phyloP scores from a whole-genome alignment of 352 stramenopile genomes.

The Halophytophthora batemanensis region DNA sequence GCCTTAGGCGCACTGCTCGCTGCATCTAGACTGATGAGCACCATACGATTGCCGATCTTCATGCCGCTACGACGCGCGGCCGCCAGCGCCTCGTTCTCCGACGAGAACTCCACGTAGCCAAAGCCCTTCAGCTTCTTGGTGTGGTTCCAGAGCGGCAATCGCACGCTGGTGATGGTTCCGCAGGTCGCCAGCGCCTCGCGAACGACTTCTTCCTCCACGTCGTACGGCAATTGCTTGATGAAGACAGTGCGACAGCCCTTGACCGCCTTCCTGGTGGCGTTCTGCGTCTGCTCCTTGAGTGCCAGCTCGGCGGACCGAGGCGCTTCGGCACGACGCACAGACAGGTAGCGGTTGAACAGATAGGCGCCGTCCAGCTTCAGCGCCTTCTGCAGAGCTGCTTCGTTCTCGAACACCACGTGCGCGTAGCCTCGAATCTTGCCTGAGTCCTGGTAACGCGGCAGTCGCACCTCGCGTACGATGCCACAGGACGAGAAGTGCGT shows the following conservation, averaged over 20 bases:
- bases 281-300: slow-evolving; percentile 64
- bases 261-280: slow-evolving; percentile 60
- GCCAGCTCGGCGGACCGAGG: slow-evolving; percentile 69
- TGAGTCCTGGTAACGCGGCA: slow-evolving; percentile 93
- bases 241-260: slow-evolving; percentile 92
- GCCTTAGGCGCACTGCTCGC: slow-evolving; percentile 85
- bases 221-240: slow-evolving; percentile 95
- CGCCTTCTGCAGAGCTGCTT: slow-evolving; percentile 65
- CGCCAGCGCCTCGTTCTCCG: slow-evolving; percentile 63
- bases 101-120: slow-evolving; percentile 91
- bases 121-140: slow-evolving; percentile 96
- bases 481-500: slow-evolving; percentile 87
- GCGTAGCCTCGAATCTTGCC: slow-evolving; percentile 89
- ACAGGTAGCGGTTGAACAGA: slow-evolving; percentile 88
- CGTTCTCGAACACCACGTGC: slow-evolving; percentile 90
- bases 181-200: slow-evolving; percentile 78
- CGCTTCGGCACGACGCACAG: slow-evolving; percentile 77
- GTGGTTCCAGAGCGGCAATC: slow-evolving; percentile 92
- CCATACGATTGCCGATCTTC: slow-evolving; percentile 86
- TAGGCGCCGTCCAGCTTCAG: slow-evolving; percentile 89
- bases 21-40: slow-evolving; percentile 93
- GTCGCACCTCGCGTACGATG: slow-evolving; percentile 91
- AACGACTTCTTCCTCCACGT: slow-evolving; percentile 85
- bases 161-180: slow-evolving; percentile 90
- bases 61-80: slow-evolving; percentile 78